Evolutionary conservation across 2,329 filamentous ascomycete genomes (phyloP), one percentile per base, ranked within the genome.

Genomic region (Sporothrix pseudoabietina): DNA sequence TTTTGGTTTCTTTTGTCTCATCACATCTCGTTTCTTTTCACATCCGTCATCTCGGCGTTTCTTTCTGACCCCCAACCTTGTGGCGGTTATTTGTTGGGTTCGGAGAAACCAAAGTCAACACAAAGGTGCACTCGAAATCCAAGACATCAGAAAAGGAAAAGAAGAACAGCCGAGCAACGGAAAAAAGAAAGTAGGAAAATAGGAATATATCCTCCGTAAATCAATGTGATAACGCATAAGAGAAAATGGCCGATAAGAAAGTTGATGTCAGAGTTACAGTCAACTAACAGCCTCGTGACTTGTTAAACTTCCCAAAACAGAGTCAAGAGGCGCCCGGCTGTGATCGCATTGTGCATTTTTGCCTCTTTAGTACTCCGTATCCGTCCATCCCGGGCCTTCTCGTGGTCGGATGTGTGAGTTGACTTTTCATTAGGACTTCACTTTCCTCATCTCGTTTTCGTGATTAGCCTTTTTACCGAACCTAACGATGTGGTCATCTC

Each of bases 361-460:
- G 35, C 35, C 35, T 35, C 35, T 54, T 22, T 9, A n/a, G n/a
- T n/a, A n/a, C n/a, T n/a, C n/a, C n/a, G 44, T 35, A 69, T 69
- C 68, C 54, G 52, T 57, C 35, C 68, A 70, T 57, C 68, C 52
- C 68, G 68, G 68, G 68, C 68, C 35, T 57, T 59, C 59, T 70
- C 22, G 22, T 12, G n/a, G 35, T 47, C 32, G 47, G 22, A 22
- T 69, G 65, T 54, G 44, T 39, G 61, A 26, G 26, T 57, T 57
- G 35, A 39, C n/a, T 32, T 61, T 30, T 14, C 5, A 9, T 22
- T 32, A 14, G 9, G 16, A n/a, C 26, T 30, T 22, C 44, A 9
- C 22, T 57, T 32, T 39, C 30, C 16, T 41, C 35, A 7, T 63
- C 57, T 39, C 26, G 26, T 44, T 52, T 68, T 68, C 63, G 39